Evolutionary conservation across 2,329 filamentous ascomycete species (phyloP).

Genomic region (Colletotrichum graminicola): DNA sequence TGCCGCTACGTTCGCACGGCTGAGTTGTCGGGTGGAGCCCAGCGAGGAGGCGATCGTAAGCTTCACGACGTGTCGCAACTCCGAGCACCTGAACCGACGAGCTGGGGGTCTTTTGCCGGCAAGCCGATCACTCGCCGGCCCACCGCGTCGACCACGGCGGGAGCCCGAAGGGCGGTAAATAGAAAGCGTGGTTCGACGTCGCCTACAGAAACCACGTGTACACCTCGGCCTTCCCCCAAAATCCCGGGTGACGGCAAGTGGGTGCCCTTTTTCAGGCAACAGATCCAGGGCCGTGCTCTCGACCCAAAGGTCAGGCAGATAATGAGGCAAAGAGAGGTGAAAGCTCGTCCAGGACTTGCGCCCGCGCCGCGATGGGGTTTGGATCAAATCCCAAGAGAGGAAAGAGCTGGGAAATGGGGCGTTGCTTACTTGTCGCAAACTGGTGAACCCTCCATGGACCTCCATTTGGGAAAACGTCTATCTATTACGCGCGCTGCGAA

Average conservation of each 20-base stretch:
- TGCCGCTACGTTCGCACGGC: background rate
- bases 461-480: background rate
- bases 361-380: background rate
- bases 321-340: background rate
- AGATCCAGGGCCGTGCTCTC: background rate
- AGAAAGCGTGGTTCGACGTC: background rate
- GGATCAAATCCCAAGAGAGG: background rate
- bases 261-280: background rate
- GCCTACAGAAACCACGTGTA: background rate
- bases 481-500: background rate
- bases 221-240: background rate
- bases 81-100: background rate
- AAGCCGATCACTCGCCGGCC: background rate
- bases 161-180: background rate
- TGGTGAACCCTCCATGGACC: background rate
- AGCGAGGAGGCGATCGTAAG: background rate
- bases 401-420: background rate
- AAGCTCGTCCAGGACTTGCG: too few species aligned
- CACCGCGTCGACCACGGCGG: background rate
- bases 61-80: background rate
- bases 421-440: too few species aligned
- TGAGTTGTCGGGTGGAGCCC: background rate
- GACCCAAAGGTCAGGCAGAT: background rate
- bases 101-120: background rate
- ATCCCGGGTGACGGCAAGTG: background rate